phyloP scores from a whole-genome alignment of 129 eudicot genomes.

The Mikania micrantha region DNA sequence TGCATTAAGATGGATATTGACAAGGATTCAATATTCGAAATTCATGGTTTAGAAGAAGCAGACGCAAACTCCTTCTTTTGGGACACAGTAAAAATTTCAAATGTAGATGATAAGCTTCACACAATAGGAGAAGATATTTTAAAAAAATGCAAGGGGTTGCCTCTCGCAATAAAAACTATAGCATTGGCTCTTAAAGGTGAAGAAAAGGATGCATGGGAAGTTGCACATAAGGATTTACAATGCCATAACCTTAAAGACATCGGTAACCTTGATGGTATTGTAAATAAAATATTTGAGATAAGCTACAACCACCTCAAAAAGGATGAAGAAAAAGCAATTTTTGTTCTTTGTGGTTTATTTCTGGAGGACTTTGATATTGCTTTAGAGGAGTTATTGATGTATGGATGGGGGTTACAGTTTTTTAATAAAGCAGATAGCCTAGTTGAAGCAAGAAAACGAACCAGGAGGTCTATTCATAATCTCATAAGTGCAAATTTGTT shows the following conservation, averaged over 20 bases:
- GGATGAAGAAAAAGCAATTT: background rate
- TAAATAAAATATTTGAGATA: background rate
- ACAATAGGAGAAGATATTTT: background rate
- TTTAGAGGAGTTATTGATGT: background rate
- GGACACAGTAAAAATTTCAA: background rate
- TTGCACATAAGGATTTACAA: background rate
- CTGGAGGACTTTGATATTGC: background rate
- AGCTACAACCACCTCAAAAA: background rate
- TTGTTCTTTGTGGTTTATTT: background rate
- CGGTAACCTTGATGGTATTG: too few relatives aligned
- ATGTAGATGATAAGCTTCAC: background rate
- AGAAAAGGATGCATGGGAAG: background rate
- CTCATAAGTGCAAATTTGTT: background rate
- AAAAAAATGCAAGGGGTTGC: background rate
- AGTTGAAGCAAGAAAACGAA: background rate
- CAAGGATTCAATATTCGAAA: background rate
- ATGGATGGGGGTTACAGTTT: background rate
- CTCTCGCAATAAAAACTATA: background rate
- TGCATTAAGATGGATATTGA: background rate
- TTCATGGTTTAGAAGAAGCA: background rate
- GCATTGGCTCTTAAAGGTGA: background rate
- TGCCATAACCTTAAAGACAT: too few relatives aligned
- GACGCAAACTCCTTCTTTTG: background rate
- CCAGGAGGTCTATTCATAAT: background rate
- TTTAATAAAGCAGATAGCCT: background rate